Evolutionary conservation across 768 basidiomycete species (phyloP), one percentile per base, ranked within the genome.

Genomic region (Leccinum imitatum): DNA sequence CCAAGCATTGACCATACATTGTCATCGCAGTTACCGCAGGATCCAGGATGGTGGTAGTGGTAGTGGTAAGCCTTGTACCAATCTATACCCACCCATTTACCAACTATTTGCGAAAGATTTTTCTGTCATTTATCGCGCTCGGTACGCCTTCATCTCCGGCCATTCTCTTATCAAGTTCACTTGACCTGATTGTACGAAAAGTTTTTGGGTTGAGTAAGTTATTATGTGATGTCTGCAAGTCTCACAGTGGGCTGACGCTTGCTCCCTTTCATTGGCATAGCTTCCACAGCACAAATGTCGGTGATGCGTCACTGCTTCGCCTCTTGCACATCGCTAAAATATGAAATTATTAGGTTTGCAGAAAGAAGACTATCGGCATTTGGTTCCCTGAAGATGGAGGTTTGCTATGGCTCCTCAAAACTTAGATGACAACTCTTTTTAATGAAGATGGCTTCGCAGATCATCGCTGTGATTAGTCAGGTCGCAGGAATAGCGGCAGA

Each of bases 121-220:
- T 64, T 9, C 31, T 73, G 13, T 63, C 67, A 4, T 64, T 63
- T 41, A 23, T 66, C 39, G 53, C 65, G 1, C 50, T 73, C 21
- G 68, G 72, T 73, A 56, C 47, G 72, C 14, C 33, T 47, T 33
- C 31, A 11, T 21, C 31, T 57, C 30, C 5, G 23, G 1, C 23
- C n/a, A 6, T n/a, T 10, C 27, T 31, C 5, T 46, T 11, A 46
- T 19, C n/a, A 35, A 53, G n/a, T 21, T 57, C 37, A 47, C 7
- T 60, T 71, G 59, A 74, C 57, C 17, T 48, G 57, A 58, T 39
- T 44, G 46, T 6, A 27, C n/a, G 17, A 5, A 56, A 47, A 73
- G 72, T 48, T 6, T 73, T 70, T 58, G 73, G 72, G 14, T 56
- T 70, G 39, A 61, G 72, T 75, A 9, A 62, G 73, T 66, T 19